A percentile compares a stretch with the other conserved stretches of the same genome.
phyloP scores from a whole-genome alignment of 306 rosid species.

The Citrullus amarus region DNA sequence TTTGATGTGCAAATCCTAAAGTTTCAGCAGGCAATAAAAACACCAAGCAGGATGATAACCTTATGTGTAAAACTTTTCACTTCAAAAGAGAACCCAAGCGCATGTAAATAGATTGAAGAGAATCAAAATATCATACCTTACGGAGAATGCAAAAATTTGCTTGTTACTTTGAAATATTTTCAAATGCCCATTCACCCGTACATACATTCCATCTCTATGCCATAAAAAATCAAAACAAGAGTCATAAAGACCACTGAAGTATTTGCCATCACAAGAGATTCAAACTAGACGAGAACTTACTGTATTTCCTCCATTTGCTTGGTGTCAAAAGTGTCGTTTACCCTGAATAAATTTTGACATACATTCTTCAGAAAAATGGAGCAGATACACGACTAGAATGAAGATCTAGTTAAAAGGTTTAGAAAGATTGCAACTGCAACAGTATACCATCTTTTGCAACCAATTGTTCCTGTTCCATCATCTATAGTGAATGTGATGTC shows the following conservation, averaged over 20 bases:
- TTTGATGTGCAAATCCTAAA: background rate
- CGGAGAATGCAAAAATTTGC: slow-evolving; percentile 67
- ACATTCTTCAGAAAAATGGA: background rate
- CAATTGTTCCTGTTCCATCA: slow-evolving; percentile 84
- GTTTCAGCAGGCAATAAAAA: background rate
- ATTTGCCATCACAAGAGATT: background rate
- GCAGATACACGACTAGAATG: background rate
- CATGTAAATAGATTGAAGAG: background rate
- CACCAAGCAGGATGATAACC: background rate
- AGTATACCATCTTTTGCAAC: slow-evolving; percentile 80
- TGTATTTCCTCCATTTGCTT: slow-evolving; percentile 62
- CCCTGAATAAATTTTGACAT: slow-evolving; percentile 23
- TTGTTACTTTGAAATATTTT: slow-evolving; percentile 65
- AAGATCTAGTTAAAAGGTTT: background rate
- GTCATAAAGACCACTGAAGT: background rate
- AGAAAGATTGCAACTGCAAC: background rate
- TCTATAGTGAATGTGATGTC: slow-evolving; percentile 54
- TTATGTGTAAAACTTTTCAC: background rate
- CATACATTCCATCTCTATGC: slow-evolving; percentile 39
- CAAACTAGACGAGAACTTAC: slow-evolving; percentile 31
- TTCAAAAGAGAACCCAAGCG: background rate
- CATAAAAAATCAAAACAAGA: slow-evolving; percentile 7
- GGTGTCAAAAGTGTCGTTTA: slow-evolving; percentile 58
- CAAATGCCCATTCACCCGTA: slow-evolving; percentile 72
- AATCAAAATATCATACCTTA: slow-evolving; percentile 30